Evolutionary conservation across 2,329 filamentous ascomycete species (phyloP).

Genomic region (Exophiala oligosperma): DNA sequence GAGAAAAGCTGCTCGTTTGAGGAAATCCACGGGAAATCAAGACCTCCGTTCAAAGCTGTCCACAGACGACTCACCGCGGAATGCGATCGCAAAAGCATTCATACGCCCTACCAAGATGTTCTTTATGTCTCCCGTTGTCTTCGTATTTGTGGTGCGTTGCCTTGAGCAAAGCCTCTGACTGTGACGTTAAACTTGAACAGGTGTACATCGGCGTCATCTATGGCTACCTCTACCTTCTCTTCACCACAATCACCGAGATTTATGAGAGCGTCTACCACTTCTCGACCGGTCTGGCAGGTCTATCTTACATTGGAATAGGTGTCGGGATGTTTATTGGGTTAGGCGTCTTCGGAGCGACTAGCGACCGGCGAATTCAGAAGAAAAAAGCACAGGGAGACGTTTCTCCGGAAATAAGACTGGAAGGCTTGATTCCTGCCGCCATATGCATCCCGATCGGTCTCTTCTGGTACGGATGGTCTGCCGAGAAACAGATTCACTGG

Average conservation of each 20-base stretch:
- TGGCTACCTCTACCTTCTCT: constrained; percentile 59
- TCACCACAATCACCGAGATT: constrained; percentile 60
- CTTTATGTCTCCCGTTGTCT: constrained; percentile 57
- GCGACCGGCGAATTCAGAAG: constrained; percentile 42
- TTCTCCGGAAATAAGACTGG: constrained; percentile 56
- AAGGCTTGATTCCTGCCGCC: constrained; percentile 51
- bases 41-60: constrained; percentile 42
- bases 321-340: constrained; percentile 58
- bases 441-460: constrained; percentile 49
- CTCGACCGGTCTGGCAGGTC: constrained; percentile 52
- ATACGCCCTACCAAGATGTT: constrained; percentile 55
- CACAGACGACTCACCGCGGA: not conserved
- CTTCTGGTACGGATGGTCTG: constrained; percentile 53
- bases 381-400: constrained; percentile 29
- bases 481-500: constrained; percentile 39
- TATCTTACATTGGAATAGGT: constrained; percentile 61
- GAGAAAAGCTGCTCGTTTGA: constrained; percentile 51
- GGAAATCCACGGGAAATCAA: constrained; percentile 32
- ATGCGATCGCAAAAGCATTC: constrained; percentile 36
- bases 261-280: constrained; percentile 60
- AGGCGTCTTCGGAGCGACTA: constrained; percentile 43
- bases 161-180: constrained; percentile 27
- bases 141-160: constrained; percentile 37
- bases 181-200: not conserved
- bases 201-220: constrained; percentile 57